These are phyloP conservation scores for Periglandula ipomoeae DNA, from an alignment of 2,329 filamentous ascomycete genomes.

Conservation along the genomic window DNA sequence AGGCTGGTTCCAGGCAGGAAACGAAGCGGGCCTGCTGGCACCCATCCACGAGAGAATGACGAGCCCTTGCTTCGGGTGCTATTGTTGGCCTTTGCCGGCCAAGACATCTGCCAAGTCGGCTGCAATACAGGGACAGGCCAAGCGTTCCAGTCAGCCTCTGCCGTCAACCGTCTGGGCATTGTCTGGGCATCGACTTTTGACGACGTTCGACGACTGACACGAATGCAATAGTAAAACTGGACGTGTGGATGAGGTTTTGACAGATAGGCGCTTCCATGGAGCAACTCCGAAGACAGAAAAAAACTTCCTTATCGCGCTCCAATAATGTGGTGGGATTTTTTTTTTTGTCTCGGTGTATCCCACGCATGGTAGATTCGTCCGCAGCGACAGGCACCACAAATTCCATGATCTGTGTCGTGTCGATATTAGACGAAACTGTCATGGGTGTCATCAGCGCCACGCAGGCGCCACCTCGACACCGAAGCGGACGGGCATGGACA, in stretches of 20 bases:
- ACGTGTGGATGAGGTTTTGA: background rate
- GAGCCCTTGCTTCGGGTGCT: background rate
- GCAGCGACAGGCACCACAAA: background rate
- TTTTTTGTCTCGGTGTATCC: background rate
- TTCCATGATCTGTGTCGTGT: background rate
- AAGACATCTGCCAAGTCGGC: background rate
- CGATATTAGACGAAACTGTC: background rate
- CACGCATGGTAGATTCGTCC: background rate
- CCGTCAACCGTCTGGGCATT: slow-evolving; percentile 4
- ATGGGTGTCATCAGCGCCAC: background rate
- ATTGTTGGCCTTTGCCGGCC: background rate
- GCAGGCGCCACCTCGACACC: background rate
- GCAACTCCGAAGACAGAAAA: background rate
- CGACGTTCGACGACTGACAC: background rate
- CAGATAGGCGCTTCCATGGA: background rate
- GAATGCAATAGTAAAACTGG: background rate
- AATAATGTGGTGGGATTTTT: background rate
- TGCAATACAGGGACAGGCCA: background rate
- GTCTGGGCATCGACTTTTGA: background rate
- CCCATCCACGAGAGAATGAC: background rate
- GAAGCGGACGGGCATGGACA: background rate
- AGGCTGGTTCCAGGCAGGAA: too few relatives aligned
- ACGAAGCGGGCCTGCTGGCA: background rate
- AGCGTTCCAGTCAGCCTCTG: background rate
- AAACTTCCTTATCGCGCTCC: background rate